Conservation (phyloP, 2,329 filamentous ascomycete genomes). For the Colletotrichum sansevieriae region DNA sequence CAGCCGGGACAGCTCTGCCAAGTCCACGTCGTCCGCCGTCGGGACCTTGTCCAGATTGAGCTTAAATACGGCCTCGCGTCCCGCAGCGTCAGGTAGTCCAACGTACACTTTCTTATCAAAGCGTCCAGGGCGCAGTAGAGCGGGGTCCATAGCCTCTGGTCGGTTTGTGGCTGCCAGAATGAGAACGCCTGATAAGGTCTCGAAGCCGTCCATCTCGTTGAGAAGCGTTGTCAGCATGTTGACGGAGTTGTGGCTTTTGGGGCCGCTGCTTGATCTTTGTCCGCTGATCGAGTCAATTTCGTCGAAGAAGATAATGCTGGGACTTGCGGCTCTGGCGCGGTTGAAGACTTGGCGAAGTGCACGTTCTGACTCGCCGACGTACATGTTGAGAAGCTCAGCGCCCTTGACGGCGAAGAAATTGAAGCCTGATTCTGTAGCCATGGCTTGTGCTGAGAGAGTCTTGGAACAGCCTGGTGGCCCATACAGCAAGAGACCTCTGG, state of each 20-base stretch:
- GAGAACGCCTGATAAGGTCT: slow-evolving; percentile 84
- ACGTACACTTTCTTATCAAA: slow-evolving; percentile 91
- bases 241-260: slow-evolving; percentile 64
- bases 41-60: slow-evolving; percentile 74
- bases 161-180: slow-evolving; percentile 94
- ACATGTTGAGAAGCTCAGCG: slow-evolving; percentile 94
- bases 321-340: slow-evolving; percentile 85
- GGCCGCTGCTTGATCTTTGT: slow-evolving; percentile 61
- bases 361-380: slow-evolving; percentile 94
- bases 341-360: slow-evolving; percentile 87
- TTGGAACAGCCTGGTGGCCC: slow-evolving; percentile 96
- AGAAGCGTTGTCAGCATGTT: slow-evolving; percentile 91
- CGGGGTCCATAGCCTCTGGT: slow-evolving; percentile 86
- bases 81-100: slow-evolving; percentile 79
- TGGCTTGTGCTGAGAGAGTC: slow-evolving; percentile 89
- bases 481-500: slow-evolving; percentile 89
- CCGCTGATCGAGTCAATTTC: slow-evolving; percentile 90
- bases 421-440: slow-evolving; percentile 89
- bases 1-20: slow-evolving; percentile 70
- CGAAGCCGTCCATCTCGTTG: slow-evolving; percentile 97
- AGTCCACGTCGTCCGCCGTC: slow-evolving; percentile 73
- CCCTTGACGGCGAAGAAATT: slow-evolving; percentile 97
- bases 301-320: slow-evolving; percentile 94
- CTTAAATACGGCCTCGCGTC: slow-evolving; percentile 80
- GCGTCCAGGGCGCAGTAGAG: slow-evolving; percentile 85